phyloP scores from a whole-genome alignment of 371 early-diverging fungal genomes.

The Blakeslea trispora region DNA sequence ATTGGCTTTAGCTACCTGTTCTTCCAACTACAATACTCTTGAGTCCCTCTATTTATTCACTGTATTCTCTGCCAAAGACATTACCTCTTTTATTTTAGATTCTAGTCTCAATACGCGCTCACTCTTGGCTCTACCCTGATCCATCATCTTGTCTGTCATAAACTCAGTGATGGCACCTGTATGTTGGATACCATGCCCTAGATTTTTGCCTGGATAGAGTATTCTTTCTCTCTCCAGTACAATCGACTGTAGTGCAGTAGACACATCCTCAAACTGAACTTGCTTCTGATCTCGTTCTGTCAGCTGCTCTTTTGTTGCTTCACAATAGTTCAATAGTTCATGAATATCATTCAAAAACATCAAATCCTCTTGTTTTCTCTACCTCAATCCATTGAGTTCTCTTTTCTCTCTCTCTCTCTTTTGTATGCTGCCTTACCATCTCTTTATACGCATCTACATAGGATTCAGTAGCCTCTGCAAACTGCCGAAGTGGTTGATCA shows the following conservation, averaged over 20 bases:
- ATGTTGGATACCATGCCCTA: constrained; percentile 34
- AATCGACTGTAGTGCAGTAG: constrained; percentile 69
- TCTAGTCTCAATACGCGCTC: constrained; percentile 73
- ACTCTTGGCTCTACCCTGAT: constrained; percentile 72
- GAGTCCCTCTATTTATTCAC: too few relatives aligned
- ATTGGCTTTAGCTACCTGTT: constrained; percentile 73
- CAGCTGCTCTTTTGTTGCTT: constrained; percentile 78
- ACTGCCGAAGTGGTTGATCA: constrained; percentile 70
- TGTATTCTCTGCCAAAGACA: too few relatives aligned
- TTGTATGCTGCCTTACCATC: constrained; percentile 64
- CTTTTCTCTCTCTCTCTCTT: too few relatives aligned
- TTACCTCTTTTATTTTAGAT: constrained; percentile 70
- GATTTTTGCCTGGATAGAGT: constrained; percentile 44
- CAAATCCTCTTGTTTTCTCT: constrained; percentile 65
- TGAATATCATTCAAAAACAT: constrained; percentile 77
- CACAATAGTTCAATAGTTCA: constrained; percentile 87
- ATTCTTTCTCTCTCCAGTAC: constrained; percentile 64
- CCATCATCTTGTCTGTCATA: constrained; percentile 83
- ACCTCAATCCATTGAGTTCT: too few relatives aligned
- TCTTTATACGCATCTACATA: constrained; percentile 67
- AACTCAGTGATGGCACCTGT: constrained; percentile 64
- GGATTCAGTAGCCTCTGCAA: constrained; percentile 70
- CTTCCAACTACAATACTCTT: constrained; percentile 67
- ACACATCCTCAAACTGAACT: constrained; percentile 87
- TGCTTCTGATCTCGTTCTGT: constrained; percentile 90